Percentiles rank a stretch among this genome's conserved stretches.
Evolutionary conservation across 345 rosid genomes (phyloP).

Genomic region (Citrus glauca): DNA sequence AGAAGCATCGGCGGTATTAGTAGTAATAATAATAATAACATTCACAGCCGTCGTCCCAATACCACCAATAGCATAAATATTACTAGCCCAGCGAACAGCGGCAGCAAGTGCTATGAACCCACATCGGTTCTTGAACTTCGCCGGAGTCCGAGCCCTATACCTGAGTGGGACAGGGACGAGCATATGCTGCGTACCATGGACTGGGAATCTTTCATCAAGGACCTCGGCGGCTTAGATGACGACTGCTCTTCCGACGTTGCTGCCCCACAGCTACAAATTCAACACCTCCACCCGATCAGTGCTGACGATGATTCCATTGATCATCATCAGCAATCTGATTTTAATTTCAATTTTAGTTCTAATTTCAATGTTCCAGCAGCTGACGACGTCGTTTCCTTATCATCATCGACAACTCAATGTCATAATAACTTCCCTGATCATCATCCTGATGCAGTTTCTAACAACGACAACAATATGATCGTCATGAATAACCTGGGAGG

Average conservation of each 20-base stretch:
- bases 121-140: constrained; percentile 77
- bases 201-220: constrained; percentile 90
- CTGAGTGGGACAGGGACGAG: constrained; percentile 45
- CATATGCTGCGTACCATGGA: constrained; percentile 65
- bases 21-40: neutral
- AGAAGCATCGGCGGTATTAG: neutral
- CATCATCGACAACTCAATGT: constrained; percentile 15
- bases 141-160: constrained; percentile 45
- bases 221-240: constrained; percentile 54
- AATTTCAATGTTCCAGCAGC: too few relatives aligned
- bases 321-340: constrained; percentile 33
- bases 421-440: constrained; percentile 13
- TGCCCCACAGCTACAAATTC: constrained; percentile 8
- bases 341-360: constrained; percentile 35
- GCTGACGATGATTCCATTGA: constrained; percentile 7
- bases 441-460: constrained; percentile 12
- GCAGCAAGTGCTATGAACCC: constrained; percentile 50
- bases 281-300: constrained; percentile 6
- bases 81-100: neutral
- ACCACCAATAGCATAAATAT: neutral
- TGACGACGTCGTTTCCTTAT: constrained; percentile 24
- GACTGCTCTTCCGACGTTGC: constrained; percentile 30
- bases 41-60: constrained; percentile 2
- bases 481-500: constrained; percentile 7
- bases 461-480: constrained; percentile 19